Conservation (phyloP, 768 basidiomycete genomes). For the Gloeopeniophorella convolvens region DNA sequence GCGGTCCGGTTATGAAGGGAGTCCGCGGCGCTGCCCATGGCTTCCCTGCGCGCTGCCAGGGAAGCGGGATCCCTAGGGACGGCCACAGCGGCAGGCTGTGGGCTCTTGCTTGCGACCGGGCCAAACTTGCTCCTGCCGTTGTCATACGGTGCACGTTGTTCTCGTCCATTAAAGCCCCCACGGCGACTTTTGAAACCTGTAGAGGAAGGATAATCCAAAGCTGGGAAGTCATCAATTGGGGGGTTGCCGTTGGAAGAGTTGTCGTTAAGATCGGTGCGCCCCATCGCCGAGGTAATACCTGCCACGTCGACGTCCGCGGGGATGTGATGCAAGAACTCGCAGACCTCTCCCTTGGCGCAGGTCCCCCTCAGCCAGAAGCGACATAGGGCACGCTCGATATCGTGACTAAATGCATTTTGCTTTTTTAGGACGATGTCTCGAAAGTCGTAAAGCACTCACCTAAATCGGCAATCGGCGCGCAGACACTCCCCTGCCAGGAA, state of each 20-base stretch:
- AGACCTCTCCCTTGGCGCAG: constrained; percentile 92
- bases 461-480: constrained; percentile 95
- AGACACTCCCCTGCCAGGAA: constrained; percentile 96
- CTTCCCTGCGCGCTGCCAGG: constrained; percentile 47
- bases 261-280: constrained; percentile 52
- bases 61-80: constrained; percentile 30
- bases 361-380: constrained; percentile 98
- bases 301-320: constrained; percentile 81
- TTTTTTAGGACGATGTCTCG: constrained; percentile 7
- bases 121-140: constrained; percentile 86
- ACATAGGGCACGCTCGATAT: constrained; percentile 88
- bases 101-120: constrained; percentile 75
- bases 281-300: constrained; percentile 59
- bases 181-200: constrained; percentile 37
- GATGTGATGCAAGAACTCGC: constrained; percentile 93
- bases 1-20: constrained; percentile 58
- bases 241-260: constrained; percentile 31
- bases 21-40: constrained; percentile 54
- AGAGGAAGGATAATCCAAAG: constrained; percentile 37
- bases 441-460: constrained; percentile 43
- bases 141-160: constrained; percentile 51
- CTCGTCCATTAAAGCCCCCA: constrained; percentile 34
- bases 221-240: constrained; percentile 67
- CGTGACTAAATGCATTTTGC: constrained; percentile 59
- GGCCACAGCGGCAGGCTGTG: constrained; percentile 29